These are phyloP conservation scores for Lepidium didymum DNA, from an alignment of 345 rosid species.

Conservation along the genomic window DNA sequence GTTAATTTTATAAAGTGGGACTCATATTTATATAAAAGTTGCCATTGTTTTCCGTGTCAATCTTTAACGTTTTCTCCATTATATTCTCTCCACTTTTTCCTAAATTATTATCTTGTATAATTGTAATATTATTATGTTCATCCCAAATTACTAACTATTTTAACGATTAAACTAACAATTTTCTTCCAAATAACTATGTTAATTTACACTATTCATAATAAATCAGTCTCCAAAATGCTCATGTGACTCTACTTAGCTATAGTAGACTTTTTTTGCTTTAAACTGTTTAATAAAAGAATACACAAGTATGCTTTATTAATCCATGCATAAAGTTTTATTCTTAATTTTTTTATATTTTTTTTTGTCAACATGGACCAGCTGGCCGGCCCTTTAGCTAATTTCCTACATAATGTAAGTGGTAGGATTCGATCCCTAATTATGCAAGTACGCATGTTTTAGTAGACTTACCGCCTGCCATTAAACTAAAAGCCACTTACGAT, in stretches of 20 bases:
- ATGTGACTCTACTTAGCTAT: not conserved
- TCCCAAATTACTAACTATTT: not conserved
- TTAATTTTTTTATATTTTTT: too few relatives aligned
- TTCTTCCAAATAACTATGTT: not conserved
- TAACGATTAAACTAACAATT: not conserved
- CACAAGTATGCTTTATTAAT: not conserved
- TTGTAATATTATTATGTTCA: constrained; percentile 4
- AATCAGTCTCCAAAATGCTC: not conserved
- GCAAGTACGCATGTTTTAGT: too few relatives aligned
- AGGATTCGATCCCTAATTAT: too few relatives aligned
- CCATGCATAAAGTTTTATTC: constrained; percentile 5
- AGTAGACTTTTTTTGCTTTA: not conserved
- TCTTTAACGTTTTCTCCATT: constrained; percentile 26
- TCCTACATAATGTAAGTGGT: too few relatives aligned
- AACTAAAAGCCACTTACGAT: too few relatives aligned
- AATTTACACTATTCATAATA: not conserved
- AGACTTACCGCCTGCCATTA: too few relatives aligned
- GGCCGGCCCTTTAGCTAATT: too few relatives aligned
- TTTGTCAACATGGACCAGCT: too few relatives aligned
- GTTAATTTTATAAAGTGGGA: not conserved
- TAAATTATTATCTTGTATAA: not conserved
- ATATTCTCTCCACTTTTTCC: not conserved
- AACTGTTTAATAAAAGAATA: not conserved
- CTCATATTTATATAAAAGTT: constrained; percentile 6
- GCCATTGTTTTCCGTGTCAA: constrained; percentile 29